Evolutionary conservation across 2,329 filamentous ascomycete genomes (phyloP).

Genomic region (Escovopsis sp.): DNA sequence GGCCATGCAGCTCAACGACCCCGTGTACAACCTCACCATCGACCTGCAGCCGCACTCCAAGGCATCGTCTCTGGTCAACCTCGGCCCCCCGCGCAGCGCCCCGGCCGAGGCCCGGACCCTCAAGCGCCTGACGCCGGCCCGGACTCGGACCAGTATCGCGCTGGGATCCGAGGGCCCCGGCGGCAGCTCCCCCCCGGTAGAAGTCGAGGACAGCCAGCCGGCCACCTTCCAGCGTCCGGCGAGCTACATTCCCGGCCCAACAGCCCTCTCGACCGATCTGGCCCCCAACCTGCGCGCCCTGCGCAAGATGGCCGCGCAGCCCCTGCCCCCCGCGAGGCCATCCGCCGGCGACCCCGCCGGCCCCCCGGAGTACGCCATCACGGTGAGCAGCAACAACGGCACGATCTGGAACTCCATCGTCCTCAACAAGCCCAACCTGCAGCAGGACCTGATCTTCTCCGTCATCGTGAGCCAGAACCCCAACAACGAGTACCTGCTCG

Average conservation of each 20-base stretch:
- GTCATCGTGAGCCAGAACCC: slow-evolving; percentile 1
- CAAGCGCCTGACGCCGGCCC: not conserved
- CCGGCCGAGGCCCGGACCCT: not conserved
- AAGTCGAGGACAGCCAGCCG: not conserved
- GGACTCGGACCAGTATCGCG: not conserved
- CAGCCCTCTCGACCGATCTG: not conserved
- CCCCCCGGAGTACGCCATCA: not conserved
- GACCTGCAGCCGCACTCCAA: not conserved
- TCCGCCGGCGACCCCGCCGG: not conserved
- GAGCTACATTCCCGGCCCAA: not conserved
- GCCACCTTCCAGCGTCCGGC: not conserved
- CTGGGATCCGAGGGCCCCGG: not conserved
- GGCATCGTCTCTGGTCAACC: not conserved
- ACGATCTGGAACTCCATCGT: not conserved
- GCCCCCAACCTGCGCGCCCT: not conserved
- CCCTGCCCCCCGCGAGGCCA: not conserved
- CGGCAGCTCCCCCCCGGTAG: not conserved
- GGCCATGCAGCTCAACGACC: slow-evolving; percentile 7
- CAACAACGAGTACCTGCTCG: slow-evolving; percentile 3
- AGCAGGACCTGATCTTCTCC: slow-evolving; percentile 7
- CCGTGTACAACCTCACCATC: slow-evolving; percentile 6
- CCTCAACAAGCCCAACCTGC: not conserved
- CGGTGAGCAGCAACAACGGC: not conserved
- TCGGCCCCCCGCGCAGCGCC: not conserved
- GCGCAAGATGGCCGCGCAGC: not conserved